Percentiles rank a stretch among this genome's conserved stretches.
Conservation (phyloP, 257 asterid genomes). For the Solanum pinnatisectum region DNA sequence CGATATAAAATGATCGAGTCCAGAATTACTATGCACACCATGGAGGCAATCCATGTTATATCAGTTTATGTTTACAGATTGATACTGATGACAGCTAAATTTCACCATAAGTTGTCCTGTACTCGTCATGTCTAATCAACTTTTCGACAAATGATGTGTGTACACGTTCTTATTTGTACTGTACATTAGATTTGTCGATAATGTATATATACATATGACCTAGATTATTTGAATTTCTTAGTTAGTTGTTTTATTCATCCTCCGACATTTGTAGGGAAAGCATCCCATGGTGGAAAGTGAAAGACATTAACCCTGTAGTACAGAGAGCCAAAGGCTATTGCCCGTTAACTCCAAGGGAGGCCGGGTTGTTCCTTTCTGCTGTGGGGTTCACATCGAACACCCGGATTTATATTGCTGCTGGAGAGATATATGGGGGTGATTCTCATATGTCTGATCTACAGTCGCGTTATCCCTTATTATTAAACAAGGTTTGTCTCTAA, state of each 20-base stretch:
- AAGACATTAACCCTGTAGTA: conserved; percentile 75
- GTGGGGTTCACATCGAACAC: conserved; percentile 74
- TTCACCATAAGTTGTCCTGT: background rate
- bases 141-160: background rate
- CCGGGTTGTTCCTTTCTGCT: conserved; percentile 66
- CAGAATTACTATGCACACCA: background rate
- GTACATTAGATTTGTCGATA: background rate
- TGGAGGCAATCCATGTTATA: background rate
- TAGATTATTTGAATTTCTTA: background rate
- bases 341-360: conserved; percentile 80
- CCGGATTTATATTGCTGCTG: conserved; percentile 80
- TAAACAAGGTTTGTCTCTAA: conserved; percentile 60
- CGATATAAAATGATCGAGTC: background rate
- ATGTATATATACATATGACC: too few species aligned
- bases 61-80: background rate
- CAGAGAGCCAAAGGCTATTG: conserved; percentile 85
- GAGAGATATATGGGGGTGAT: conserved; percentile 85
- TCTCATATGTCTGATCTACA: conserved; percentile 49
- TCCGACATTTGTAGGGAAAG: conserved; percentile 42
- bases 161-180: background rate
- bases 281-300: conserved; percentile 90
- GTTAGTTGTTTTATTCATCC: background rate
- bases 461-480: conserved; percentile 50
- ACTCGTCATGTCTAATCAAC: background rate
- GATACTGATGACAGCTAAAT: background rate